Evolutionary conservation across 139 green algal genomes (phyloP), one percentile per base, ranked within the genome.

Genomic region (Diplosphaera chodatii): DNA sequence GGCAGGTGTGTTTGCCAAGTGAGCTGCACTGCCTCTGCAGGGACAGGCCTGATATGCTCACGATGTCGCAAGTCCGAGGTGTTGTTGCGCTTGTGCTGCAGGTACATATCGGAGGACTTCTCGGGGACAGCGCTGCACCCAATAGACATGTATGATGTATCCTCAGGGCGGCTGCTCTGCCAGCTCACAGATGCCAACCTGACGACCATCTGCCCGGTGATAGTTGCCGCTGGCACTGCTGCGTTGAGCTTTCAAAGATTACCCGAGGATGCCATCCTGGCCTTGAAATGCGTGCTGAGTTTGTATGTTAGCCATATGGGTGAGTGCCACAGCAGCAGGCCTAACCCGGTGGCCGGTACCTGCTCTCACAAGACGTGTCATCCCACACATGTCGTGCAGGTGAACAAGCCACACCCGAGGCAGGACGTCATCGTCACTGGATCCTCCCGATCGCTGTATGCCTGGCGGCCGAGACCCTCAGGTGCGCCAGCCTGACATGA

Each of bases 81-180:
- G n/a, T n/a, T n/a, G n/a, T n/a, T n/a, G n/a, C 13, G 37, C 37
- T 48, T 8, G n/a, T 34, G n/a, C 20, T 67, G 30, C 73, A 91
- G 92, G 72, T 97, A 97, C 78, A 97, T 97, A 62, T 86, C 68
- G 29, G 91, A 97, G 72, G 87, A 94, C 70, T 93, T 88, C 73
- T 82, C 78, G 27, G 92, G 92, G 6, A 55, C 85, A 34, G 90
- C 89, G 56, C 77, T 97, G 75, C 92, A 97, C 72, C 91, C 92
- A 0, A 73, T 97, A 3, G 92, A 97, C 77, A 69, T 97, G 30
- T 69, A 97, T 37, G 88, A 94, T 68, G 82, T 83, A 0, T 55
- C 65, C 64, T 89, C 82, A 0, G 91, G 91, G 23, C 31, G 32
- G 20, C 68, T 91, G 55, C 73, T 94, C 63, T 67, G 40, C 15